Evolutionary conservation across 768 basidiomycete species (phyloP).

Genomic region (Boletus reticuloceps): DNA sequence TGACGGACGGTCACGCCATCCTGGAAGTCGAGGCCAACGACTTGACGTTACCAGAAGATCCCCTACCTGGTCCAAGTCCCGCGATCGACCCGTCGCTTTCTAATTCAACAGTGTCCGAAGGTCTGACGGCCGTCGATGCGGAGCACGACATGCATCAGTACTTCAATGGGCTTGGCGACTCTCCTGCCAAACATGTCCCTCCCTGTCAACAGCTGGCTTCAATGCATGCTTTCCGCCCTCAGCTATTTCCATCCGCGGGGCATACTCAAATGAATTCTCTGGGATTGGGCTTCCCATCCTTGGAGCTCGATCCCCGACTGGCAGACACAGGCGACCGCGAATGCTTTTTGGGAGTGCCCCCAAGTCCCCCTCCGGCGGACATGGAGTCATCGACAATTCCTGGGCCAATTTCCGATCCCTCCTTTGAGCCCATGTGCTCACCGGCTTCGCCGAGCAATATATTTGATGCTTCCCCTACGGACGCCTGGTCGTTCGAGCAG

Average conservation of each 20-base stretch:
- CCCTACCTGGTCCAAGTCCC: not conserved
- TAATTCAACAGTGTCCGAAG: not conserved
- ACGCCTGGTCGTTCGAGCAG: constrained; percentile 11
- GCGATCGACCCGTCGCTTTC: not conserved
- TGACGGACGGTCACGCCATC: not conserved
- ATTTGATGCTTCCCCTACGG: not conserved
- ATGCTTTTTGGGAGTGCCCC: constrained; percentile 28
- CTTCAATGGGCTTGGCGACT: constrained; percentile 25
- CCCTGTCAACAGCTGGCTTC: not conserved
- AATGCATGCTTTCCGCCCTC: constrained; percentile 10
- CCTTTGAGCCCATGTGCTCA: not conserved
- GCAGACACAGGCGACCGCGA: constrained; percentile 6
- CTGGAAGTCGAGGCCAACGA: not conserved
- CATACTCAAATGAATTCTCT: not conserved
- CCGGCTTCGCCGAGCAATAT: constrained; percentile 2
- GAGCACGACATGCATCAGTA: constrained; percentile 27
- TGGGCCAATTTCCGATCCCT: not conserved
- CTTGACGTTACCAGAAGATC: not conserved
- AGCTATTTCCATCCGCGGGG: not conserved
- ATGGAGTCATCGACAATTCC: not conserved
- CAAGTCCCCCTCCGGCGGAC: constrained; percentile 17
- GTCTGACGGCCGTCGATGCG: constrained; percentile 4
- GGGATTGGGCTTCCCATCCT: constrained; percentile 2
- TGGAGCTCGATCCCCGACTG: constrained; percentile 6
- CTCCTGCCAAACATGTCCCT: constrained; percentile 14